Conservation (phyloP, 2,329 filamentous ascomycete species). For the Cladosporium sp. region DNA sequence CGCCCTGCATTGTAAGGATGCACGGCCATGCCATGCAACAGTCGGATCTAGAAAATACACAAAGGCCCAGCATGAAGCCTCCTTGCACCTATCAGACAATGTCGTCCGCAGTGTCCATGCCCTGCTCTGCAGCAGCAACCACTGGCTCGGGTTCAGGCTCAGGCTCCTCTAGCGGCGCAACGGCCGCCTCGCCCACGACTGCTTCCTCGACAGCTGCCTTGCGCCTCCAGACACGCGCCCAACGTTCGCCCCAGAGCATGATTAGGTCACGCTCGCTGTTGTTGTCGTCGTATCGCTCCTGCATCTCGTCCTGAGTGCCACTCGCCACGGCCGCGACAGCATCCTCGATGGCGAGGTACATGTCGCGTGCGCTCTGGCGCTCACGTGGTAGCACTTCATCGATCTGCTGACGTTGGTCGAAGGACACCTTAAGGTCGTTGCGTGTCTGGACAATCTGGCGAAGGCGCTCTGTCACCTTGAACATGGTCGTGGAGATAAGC, state of each 20-base stretch:
- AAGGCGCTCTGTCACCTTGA: conserved; percentile 83
- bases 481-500: conserved; percentile 80
- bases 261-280: conserved; percentile 61
- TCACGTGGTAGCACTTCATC: conserved; percentile 67
- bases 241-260: conserved; percentile 75
- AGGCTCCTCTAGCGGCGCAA: conserved; percentile 41
- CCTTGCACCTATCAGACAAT: background rate
- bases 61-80: too few relatives aligned
- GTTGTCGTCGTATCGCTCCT: conserved; percentile 61
- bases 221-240: conserved; percentile 79
- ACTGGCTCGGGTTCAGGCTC: conserved; percentile 16
- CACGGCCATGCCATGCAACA: too few relatives aligned
- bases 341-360: conserved; percentile 80
- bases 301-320: conserved; percentile 69
- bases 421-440: conserved; percentile 52
- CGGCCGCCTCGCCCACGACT: conserved; percentile 54
- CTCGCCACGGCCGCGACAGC: conserved; percentile 67
- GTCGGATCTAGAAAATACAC: too few relatives aligned
- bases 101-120: conserved; percentile 30
- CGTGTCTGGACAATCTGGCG: conserved; percentile 70
- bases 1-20: background rate
- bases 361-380: conserved; percentile 66
- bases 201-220: conserved; percentile 83
- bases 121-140: conserved; percentile 18
- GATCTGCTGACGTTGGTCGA: conserved; percentile 56